A percentile compares a stretch with the other conserved stretches of the same genome.
phyloP scores from a whole-genome alignment of 371 early-diverging fungal species.

The Mucor saturninus region DNA sequence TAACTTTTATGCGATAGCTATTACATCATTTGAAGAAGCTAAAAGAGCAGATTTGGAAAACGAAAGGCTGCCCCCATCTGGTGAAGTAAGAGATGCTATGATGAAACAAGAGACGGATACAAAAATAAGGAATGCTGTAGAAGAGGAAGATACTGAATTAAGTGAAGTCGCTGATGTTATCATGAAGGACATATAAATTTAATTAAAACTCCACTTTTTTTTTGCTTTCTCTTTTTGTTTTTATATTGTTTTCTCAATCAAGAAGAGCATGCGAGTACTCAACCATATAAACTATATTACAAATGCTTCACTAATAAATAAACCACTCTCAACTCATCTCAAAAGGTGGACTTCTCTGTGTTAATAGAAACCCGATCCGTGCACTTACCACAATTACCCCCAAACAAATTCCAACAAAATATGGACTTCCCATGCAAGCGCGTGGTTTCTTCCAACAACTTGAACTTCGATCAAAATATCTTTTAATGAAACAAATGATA shows the following conservation, averaged over 20 bases:
- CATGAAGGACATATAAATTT: conserved; percentile 17
- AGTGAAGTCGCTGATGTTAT: conserved; percentile 55
- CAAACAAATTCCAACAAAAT: neutral
- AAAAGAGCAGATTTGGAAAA: conserved; percentile 87
- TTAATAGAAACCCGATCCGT: neutral
- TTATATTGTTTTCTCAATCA: neutral
- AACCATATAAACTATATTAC: neutral
- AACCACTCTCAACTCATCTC: too few relatives aligned
- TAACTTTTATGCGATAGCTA: conserved; percentile 51
- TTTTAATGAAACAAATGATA: conserved; percentile 69
- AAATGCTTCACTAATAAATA: neutral
- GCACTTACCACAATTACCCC: neutral
- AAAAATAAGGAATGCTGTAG: conserved; percentile 51
- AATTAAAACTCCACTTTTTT: neutral
- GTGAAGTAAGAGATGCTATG: conserved; percentile 53
- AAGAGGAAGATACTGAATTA: conserved; percentile 46
- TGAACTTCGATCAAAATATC: conserved; percentile 61
- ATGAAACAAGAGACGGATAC: conserved; percentile 56
- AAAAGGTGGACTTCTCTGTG: too few relatives aligned
- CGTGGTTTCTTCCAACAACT: conserved; percentile 53
- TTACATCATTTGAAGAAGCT: conserved; percentile 93
- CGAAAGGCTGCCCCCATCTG: conserved; percentile 88
- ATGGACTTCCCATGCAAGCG: conserved; percentile 47
- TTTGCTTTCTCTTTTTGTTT: neutral
- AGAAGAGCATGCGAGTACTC: neutral